These are phyloP conservation scores for Heterobasidion irregulare DNA, from an alignment of 1,284 basidiomycete species.

Conservation along the genomic window DNA sequence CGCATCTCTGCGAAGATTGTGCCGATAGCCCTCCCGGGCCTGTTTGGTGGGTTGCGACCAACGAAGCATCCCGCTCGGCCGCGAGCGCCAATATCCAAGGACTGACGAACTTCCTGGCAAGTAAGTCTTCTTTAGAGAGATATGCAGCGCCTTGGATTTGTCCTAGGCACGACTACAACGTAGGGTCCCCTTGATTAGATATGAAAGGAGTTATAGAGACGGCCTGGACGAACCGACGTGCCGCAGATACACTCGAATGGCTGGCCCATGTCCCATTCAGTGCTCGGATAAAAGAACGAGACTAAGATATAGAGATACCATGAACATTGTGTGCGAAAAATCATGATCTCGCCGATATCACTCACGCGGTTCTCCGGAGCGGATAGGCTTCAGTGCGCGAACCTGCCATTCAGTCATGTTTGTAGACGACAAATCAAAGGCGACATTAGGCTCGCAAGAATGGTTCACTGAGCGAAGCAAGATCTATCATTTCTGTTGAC, in stretches of 20 bases:
- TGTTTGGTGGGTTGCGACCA: not conserved
- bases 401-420: slow-evolving; percentile 29
- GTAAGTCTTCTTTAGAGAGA: slow-evolving; percentile 23
- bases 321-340: not conserved
- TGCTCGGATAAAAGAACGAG: slow-evolving; percentile 62
- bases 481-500: not conserved
- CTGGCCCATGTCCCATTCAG: slow-evolving; percentile 68
- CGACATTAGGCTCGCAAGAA: slow-evolving; percentile 55
- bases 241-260: slow-evolving; percentile 52
- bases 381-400: slow-evolving; percentile 27
- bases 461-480: slow-evolving; percentile 39
- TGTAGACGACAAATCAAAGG: slow-evolving; percentile 39
- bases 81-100: slow-evolving; percentile 24
- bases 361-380: slow-evolving; percentile 33
- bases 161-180: slow-evolving; percentile 26
- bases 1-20: not conserved
- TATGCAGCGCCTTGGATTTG: slow-evolving; percentile 29
- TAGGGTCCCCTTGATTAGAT: not conserved
- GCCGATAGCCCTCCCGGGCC: not conserved
- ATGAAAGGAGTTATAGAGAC: not conserved
- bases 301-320: slow-evolving; percentile 14
- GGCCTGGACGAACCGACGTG: slow-evolving; percentile 20
- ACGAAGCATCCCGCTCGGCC: not conserved
- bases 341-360: slow-evolving; percentile 7
- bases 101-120: slow-evolving; percentile 20